Conservation (phyloP, 768 basidiomycete genomes). For the Trametes meyenii region DNA sequence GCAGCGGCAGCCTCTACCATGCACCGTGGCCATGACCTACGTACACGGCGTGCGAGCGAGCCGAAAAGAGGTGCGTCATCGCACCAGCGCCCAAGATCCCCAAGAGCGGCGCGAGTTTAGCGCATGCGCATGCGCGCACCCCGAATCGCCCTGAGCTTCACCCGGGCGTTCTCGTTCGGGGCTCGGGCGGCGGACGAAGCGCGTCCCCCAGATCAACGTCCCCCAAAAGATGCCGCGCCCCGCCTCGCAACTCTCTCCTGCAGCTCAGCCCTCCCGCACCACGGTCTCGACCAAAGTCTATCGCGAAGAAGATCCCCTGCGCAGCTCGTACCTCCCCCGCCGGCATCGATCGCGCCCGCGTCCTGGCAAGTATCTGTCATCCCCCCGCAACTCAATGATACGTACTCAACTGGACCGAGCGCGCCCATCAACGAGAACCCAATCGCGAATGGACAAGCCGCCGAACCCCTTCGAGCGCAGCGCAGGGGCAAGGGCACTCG, state of each 20-base stretch:
- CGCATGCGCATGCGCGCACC: not conserved
- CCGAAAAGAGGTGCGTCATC: not conserved
- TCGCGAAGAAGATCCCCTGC: not conserved
- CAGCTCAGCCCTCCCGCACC: not conserved
- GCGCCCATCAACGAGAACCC: no score
- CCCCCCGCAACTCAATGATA: no score
- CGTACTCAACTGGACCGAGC: no score
- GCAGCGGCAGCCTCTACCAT: no score
- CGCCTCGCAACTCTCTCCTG: not conserved
- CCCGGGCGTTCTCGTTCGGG: not conserved
- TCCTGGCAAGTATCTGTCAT: no score
- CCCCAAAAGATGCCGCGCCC: conserved; percentile 4
- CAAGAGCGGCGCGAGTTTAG: not conserved
- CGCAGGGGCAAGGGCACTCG: no score
- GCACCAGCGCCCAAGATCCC: not conserved
- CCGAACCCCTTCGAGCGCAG: no score
- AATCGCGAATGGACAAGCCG: no score
- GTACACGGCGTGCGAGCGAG: not conserved
- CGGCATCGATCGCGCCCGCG: no score
- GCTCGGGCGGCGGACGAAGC: conserved; percentile 7
- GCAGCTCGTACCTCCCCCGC: not conserved
- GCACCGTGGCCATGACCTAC: no score
- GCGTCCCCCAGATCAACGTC: conserved; percentile 1
- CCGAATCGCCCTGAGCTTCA: not conserved
- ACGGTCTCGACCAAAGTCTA: no score